These are phyloP conservation scores for Noccaea caerulescens DNA, from an alignment of 345 rosid species.

Conservation along the genomic window DNA sequence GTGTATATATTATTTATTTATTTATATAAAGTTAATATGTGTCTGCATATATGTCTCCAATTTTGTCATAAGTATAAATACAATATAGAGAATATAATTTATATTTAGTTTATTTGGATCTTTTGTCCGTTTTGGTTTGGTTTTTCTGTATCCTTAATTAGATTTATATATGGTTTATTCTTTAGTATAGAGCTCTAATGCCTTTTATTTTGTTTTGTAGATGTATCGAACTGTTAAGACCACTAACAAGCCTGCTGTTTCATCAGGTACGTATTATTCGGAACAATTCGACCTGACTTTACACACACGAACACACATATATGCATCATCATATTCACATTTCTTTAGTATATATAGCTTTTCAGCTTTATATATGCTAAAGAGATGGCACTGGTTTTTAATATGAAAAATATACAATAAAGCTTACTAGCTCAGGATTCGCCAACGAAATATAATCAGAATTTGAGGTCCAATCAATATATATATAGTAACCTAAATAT, in stretches of 20 bases:
- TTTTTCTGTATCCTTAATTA: slow-evolving; percentile 7
- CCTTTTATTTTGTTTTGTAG: slow-evolving; percentile 45
- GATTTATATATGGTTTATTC: slow-evolving; percentile 7
- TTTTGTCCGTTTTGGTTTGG: slow-evolving; percentile 21
- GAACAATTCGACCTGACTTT: slow-evolving; percentile 22
- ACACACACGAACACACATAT: background rate
- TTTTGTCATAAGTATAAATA: slow-evolving; percentile 32
- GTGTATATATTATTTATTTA: slow-evolving; percentile 19
- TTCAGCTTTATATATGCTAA: slow-evolving; percentile 43
- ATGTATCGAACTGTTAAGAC: slow-evolving; percentile 94
- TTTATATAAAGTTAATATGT: slow-evolving; percentile 39
- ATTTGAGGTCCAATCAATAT: slow-evolving; percentile 1
- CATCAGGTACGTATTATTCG: slow-evolving; percentile 61
- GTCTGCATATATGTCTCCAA: slow-evolving; percentile 46
- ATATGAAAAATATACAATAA: slow-evolving; percentile 1
- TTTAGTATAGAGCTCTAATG: slow-evolving; percentile 19
- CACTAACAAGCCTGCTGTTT: slow-evolving; percentile 82
- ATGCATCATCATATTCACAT: slow-evolving; percentile 26
- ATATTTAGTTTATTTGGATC: slow-evolving; percentile 21
- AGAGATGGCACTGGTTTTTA: slow-evolving; percentile 20
- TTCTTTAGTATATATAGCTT: slow-evolving; percentile 27
- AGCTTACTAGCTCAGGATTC: slow-evolving; percentile 10
- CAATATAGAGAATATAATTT: slow-evolving; percentile 5
- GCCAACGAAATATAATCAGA: background rate
- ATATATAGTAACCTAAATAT: background rate